Conservation (phyloP, 1,139 yeast species). For the Meyerozyma carpophila region DNA sequence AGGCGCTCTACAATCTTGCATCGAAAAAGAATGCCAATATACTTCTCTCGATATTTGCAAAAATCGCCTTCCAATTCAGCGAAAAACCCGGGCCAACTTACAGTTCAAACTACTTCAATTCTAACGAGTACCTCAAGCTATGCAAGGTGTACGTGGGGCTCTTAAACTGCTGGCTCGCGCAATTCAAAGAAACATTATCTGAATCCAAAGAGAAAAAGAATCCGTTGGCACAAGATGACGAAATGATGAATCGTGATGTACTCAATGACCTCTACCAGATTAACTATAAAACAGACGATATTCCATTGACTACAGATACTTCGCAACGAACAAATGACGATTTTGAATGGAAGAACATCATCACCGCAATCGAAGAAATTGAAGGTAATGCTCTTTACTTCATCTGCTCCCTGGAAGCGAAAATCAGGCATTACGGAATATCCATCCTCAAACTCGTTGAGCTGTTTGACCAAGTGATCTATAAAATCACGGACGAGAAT, state of each 20-base stretch:
- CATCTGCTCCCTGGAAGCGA: constrained; percentile 80
- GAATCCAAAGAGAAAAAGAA: constrained; percentile 17
- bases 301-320: background rate
- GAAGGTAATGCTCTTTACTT: constrained; percentile 95
- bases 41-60: constrained; percentile 69
- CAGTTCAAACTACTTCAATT: constrained; percentile 51
- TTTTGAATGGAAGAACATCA: constrained; percentile 70
- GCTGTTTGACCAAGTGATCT: constrained; percentile 77
- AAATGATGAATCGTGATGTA: constrained; percentile 35
- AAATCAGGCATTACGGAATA: constrained; percentile 69
- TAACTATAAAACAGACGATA: constrained; percentile 33
- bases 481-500: constrained; percentile 37
- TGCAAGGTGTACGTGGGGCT: constrained; percentile 73
- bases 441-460: constrained; percentile 71
- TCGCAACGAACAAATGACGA: constrained; percentile 46
- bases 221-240: constrained; percentile 34
- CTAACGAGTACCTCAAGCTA: constrained; percentile 52
- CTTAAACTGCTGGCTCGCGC: constrained; percentile 74
- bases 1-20: constrained; percentile 62
- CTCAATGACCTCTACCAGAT: constrained; percentile 42
- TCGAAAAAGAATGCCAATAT: constrained; percentile 66
- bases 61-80: constrained; percentile 73
- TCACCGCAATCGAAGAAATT: constrained; percentile 84
- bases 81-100: constrained; percentile 52
- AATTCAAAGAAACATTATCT: constrained; percentile 33